These are phyloP conservation scores for Colletotrichum gloeosporioides DNA, from an alignment of 2,329 filamentous ascomycete species.

Conservation along the genomic window DNA sequence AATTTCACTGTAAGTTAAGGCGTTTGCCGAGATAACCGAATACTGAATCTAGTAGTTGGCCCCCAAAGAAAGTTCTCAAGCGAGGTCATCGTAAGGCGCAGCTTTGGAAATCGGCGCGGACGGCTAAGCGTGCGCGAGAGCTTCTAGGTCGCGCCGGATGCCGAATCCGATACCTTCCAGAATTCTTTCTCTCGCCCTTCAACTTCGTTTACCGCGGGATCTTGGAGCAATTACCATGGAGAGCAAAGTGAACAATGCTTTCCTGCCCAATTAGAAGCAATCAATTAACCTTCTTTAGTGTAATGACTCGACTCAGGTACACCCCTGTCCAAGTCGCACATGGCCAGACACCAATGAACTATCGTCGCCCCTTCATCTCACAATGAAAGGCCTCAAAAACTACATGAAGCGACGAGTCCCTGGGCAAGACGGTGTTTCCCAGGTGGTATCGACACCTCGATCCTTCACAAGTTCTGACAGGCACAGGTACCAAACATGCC, in stretches of 20 bases:
- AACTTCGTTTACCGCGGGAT: rapidly evolving
- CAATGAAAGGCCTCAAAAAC: background rate
- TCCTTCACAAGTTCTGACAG: background rate
- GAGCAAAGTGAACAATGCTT: background rate
- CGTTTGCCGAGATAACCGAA: background rate
- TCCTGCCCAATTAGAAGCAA: background rate
- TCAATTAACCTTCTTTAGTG: background rate
- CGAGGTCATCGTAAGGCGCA: rapidly evolving
- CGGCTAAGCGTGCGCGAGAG: background rate
- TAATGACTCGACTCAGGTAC: background rate
- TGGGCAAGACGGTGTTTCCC: background rate
- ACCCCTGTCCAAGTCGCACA: background rate
- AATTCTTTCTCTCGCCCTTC: background rate
- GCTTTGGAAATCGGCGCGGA: background rate
- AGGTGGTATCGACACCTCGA: background rate
- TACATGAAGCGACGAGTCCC: background rate
- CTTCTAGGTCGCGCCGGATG: background rate
- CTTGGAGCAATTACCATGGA: no score
- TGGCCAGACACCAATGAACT: background rate
- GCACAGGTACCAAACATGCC: background rate
- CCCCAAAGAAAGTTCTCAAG: background rate
- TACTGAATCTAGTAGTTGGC: background rate
- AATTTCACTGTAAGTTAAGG: background rate
- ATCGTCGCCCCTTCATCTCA: background rate
- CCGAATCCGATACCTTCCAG: rapidly evolving